Base-by-base conservation (phyloP, 148 eudicot genomes). In the Fagopyrum esculentum region DNA sequence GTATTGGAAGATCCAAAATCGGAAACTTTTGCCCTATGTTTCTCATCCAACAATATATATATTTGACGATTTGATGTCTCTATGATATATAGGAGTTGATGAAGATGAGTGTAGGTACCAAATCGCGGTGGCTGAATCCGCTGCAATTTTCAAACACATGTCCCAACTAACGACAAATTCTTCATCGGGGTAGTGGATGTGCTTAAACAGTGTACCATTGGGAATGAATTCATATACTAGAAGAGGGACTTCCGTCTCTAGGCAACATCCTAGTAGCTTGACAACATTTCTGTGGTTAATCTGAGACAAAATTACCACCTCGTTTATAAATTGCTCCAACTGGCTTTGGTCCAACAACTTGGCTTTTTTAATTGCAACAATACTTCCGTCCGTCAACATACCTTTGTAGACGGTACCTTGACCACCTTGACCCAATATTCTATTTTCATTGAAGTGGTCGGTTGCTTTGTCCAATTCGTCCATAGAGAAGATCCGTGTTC, bases 171-270 rank as follows among this genome's bases (percentile, higher is more conserved):
- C n/a, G n/a, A n/a, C n/a, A n/a, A n/a, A n/a, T n/a, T n/a, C n/a
- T n/a, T n/a, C n/a, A n/a, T n/a, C n/a, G n/a, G n/a, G n/a, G n/a
- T n/a, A n/a, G n/a, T n/a, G n/a, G n/a, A n/a, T n/a, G n/a, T n/a
- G n/a, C n/a, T n/a, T n/a, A n/a, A n/a, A n/a, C n/a, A n/a, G n/a
- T n/a, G n/a, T n/a, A n/a, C n/a, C n/a, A n/a, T n/a, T n/a, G n/a
- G n/a, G n/a, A n/a, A n/a, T 40, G 45, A 64, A 64, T 45, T 64
- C 70, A 15, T 64, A 64, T 3, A 64, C 46, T 1, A 64, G 70
- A 64, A 64, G 70, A 64, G 70, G 70, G 45, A 64, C 45, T 35
- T 64, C 70, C 6, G 70, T 64, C 17, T 64, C 70, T 13, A 64
- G 45, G 13, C 70, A 64, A 13, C 70, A 64, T 13, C 70, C 70